Evolutionary conservation across 805 yeast genomes (phyloP).

Genomic region (Starmerella stellata): DNA sequence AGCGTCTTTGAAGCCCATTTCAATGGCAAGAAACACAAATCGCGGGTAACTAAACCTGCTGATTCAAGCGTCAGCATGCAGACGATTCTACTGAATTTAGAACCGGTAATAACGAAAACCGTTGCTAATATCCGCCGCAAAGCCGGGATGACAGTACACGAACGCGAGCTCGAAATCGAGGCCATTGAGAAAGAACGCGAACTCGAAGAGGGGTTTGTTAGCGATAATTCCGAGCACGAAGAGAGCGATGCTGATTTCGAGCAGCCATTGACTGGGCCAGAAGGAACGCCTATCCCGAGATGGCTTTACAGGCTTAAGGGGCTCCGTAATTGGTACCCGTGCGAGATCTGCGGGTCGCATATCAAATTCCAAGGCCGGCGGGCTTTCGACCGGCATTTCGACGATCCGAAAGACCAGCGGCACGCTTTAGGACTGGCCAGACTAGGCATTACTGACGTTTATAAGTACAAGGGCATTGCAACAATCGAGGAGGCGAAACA

Average conservation of each 20-base stretch:
- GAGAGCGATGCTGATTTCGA: constrained; percentile 29
- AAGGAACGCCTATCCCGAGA: constrained; percentile 79
- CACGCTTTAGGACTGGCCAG: constrained; percentile 60
- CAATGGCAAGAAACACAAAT: constrained; percentile 55
- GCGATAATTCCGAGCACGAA: constrained; percentile 17
- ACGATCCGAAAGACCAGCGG: constrained; percentile 28
- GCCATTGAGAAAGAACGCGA: constrained; percentile 23
- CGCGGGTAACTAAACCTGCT: constrained; percentile 23
- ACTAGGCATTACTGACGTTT: constrained; percentile 43
- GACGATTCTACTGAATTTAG: constrained; percentile 11
- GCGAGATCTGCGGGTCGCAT: constrained; percentile 73
- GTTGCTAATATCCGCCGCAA: constrained; percentile 45
- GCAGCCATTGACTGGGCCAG: constrained; percentile 64
- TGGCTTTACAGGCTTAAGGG: constrained; percentile 91
- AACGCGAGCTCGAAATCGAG: constrained; percentile 38
- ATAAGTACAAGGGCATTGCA: constrained; percentile 44
- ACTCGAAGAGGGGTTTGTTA: constrained; percentile 12
- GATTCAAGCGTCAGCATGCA: neutral
- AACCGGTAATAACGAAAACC: constrained; percentile 32
- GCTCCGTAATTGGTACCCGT: constrained; percentile 45
- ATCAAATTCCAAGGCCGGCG: constrained; percentile 52
- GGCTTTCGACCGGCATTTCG: constrained; percentile 57
- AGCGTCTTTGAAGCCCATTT: constrained; percentile 56
- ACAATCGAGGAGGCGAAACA: constrained; percentile 46
- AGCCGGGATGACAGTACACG: constrained; percentile 52